Conservation (phyloP, 306 rosid species). For the Trifolium pratense region DNA sequence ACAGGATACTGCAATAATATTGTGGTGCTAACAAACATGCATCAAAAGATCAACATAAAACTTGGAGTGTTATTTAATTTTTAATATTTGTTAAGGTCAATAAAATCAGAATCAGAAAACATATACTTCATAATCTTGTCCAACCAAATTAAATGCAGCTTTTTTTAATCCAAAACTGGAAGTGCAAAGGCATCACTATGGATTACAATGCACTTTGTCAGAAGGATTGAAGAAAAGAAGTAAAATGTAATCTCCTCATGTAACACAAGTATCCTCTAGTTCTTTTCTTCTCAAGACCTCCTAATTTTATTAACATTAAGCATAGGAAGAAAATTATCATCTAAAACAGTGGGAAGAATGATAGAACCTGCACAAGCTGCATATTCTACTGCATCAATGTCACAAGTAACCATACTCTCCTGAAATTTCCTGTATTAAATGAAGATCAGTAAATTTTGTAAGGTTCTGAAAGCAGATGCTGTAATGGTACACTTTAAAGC, state of each 20-base stretch:
- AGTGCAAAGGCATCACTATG: too few relatives aligned
- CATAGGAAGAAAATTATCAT: constrained; percentile 24
- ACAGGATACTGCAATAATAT: not conserved
- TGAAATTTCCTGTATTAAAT: constrained; percentile 67
- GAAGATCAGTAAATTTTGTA: constrained; percentile 3
- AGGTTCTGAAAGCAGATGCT: not conserved
- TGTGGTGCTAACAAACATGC: not conserved
- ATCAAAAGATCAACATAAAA: constrained; percentile 14
- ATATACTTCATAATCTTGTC: not conserved
- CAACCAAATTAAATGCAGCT: not conserved
- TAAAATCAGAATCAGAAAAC: constrained; percentile 5
- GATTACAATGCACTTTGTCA: not conserved
- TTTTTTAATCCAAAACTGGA: too few relatives aligned
- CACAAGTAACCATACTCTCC: constrained; percentile 40
- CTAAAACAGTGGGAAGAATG: constrained; percentile 30
- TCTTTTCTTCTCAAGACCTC: not conserved
- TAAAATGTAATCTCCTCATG: not conserved
- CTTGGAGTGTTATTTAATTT: not conserved
- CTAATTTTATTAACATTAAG: not conserved
- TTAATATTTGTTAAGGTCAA: not conserved
- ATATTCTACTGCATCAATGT: constrained; percentile 39
- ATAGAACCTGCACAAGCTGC: constrained; percentile 49
- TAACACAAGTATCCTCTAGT: not conserved
- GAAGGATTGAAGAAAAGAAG: constrained; percentile 7
- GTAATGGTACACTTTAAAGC: not conserved